A percentile compares a stretch with the other conserved stretches of the same genome.
Evolutionary conservation across 805 yeast genomes (phyloP).

Genomic region (Cyberlindnera sargentensis): DNA sequence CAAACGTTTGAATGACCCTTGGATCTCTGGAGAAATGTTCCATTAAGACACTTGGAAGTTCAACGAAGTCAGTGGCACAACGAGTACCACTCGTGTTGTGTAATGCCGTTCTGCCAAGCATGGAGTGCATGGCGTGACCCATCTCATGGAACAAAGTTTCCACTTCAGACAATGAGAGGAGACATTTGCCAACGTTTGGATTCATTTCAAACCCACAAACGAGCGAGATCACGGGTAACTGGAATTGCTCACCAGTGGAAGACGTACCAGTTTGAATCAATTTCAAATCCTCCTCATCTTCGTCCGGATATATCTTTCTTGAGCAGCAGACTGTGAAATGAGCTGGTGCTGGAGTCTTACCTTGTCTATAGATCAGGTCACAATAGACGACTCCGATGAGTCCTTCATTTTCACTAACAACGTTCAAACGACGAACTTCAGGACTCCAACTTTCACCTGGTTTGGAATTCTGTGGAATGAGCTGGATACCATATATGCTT

Average conservation of each 20-base stretch:
- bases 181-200: constrained; percentile 40
- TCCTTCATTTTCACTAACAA: constrained; percentile 55
- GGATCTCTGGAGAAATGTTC: constrained; percentile 85
- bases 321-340: constrained; percentile 95
- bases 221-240: constrained; percentile 83
- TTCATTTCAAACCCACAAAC: constrained; percentile 69
- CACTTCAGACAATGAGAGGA: constrained; percentile 68
- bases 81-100: constrained; percentile 95
- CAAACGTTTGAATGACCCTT: constrained; percentile 65
- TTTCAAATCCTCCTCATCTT: constrained; percentile 32
- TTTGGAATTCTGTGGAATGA: constrained; percentile 56
- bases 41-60: constrained; percentile 93
- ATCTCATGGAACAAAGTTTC: constrained; percentile 96
- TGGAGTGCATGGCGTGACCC: constrained; percentile 99
- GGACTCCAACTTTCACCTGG: constrained; percentile 84
- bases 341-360: constrained; percentile 80
- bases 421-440: constrained; percentile 78
- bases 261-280: constrained; percentile 29
- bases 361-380: constrained; percentile 74
- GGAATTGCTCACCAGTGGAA: constrained; percentile 43
- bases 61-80: constrained; percentile 95
- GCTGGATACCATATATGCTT: constrained; percentile 66
- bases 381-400: constrained; percentile 78
- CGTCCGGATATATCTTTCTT: constrained; percentile 61
- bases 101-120: constrained; percentile 84